Conservation (phyloP, 352 stramenopile genomes). For the Globisporangium emineosum region DNA sequence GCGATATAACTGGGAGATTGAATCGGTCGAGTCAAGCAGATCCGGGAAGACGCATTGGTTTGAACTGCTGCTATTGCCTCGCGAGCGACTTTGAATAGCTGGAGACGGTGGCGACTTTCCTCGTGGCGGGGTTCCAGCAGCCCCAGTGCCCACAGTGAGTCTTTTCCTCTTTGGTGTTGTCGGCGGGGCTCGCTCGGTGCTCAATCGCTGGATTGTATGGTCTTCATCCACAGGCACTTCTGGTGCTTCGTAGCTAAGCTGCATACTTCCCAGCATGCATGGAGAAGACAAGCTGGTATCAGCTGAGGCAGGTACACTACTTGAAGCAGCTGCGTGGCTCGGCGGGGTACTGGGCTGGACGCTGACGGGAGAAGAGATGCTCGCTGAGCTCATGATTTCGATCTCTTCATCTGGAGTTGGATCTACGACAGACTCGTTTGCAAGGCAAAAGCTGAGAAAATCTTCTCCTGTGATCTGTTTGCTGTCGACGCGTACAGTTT, state of each 20-base stretch:
- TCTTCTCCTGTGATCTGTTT: not conserved
- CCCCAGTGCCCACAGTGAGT: not conserved
- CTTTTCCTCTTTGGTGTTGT: slow-evolving; percentile 9
- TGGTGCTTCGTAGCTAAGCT: not conserved
- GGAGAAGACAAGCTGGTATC: slow-evolving; percentile 13
- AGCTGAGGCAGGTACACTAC: slow-evolving; percentile 4
- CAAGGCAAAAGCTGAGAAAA: not conserved
- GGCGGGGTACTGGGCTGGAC: not conserved
- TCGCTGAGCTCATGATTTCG: not conserved
- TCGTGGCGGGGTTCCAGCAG: not conserved
- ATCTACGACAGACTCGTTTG: not conserved
- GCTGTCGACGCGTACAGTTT: not conserved
- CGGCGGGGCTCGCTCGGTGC: not conserved
- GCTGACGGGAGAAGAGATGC: not conserved
- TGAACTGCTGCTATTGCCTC: slow-evolving; percentile 7
- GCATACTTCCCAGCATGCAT: slow-evolving; percentile 11
- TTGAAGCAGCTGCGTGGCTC: not conserved
- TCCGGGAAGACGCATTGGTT: slow-evolving; percentile 41
- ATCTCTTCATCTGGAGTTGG: not conserved
- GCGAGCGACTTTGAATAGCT: not conserved
- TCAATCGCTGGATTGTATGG: not conserved
- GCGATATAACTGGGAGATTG: slow-evolving; percentile 41
- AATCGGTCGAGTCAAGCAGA: slow-evolving; percentile 42
- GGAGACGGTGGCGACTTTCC: not conserved
- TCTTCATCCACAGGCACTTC: not conserved